Evolutionary conservation across 2,329 filamentous ascomycete genomes (phyloP).

Genomic region (Hirsutella minnesotensis): DNA sequence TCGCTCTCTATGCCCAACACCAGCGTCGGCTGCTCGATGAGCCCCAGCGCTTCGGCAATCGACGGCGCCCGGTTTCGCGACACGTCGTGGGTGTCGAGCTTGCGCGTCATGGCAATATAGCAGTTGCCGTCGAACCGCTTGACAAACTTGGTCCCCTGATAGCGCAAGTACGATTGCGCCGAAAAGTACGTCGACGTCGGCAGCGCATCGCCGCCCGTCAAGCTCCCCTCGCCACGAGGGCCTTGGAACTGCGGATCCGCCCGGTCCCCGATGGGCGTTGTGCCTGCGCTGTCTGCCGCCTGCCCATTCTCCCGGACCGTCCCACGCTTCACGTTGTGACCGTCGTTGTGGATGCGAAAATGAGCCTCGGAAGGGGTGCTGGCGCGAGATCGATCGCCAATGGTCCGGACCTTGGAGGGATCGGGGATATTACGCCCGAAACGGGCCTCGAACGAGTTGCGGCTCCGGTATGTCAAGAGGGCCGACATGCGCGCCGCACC

Average conservation of each 20-base stretch:
- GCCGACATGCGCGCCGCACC: constrained; percentile 95
- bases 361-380: constrained; percentile 57
- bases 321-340: constrained; percentile 51
- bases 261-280: background rate
- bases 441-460: constrained; percentile 90
- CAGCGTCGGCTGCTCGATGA: constrained; percentile 80
- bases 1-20: constrained; percentile 93
- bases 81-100: constrained; percentile 93
- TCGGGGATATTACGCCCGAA: constrained; percentile 92
- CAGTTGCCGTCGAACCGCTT: constrained; percentile 96
- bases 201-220: constrained; percentile 38
- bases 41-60: constrained; percentile 62
- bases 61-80: constrained; percentile 60
- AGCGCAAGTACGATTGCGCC: constrained; percentile 91
- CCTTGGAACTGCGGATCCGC: constrained; percentile 59
- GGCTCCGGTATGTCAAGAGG: constrained; percentile 86
- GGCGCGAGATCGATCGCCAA: constrained; percentile 54
- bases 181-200: constrained; percentile 83
- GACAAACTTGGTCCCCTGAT: constrained; percentile 94
- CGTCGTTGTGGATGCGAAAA: constrained; percentile 75
- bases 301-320: constrained; percentile 25
- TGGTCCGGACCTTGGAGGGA: constrained; percentile 69
- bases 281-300: too few species aligned
- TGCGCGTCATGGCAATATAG: constrained; percentile 97
- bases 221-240: constrained; percentile 33